phyloP scores from a whole-genome alignment of 371 early-diverging fungal genomes.

The Dentiscutata heterogama region DNA sequence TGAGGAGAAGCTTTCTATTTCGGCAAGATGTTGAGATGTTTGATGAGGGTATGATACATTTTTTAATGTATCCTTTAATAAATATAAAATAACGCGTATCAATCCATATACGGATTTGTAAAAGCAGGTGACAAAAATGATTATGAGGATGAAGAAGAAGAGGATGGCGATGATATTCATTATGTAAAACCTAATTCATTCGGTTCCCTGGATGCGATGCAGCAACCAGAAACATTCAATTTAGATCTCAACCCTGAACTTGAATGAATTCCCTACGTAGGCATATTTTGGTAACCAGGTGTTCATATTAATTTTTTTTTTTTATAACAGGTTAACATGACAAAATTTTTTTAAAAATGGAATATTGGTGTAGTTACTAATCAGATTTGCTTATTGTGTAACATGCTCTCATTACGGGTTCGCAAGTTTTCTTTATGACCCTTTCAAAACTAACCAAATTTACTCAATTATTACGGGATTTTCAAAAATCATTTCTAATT shows the following conservation, averaged over 20 bases:
- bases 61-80: not conserved
- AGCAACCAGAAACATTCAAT: not conserved
- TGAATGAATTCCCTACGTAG: not conserved
- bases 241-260: slow-evolving; percentile 39
- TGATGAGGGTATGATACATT: not conserved
- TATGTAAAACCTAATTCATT: not conserved
- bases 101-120: not conserved
- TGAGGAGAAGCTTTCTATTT: slow-evolving; percentile 32
- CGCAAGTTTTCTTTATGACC: too few relatives aligned
- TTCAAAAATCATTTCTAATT: too few relatives aligned
- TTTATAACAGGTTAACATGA: too few relatives aligned
- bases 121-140: not conserved
- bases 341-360: too few relatives aligned
- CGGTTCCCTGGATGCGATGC: not conserved
- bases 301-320: too few relatives aligned
- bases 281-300: too few relatives aligned
- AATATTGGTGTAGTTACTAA: too few relatives aligned
- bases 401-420: too few relatives aligned
- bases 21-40: slow-evolving; percentile 7
- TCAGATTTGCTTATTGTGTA: too few relatives aligned
- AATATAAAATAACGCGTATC: not conserved
- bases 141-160: not conserved
- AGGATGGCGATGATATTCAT: not conserved
- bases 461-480: too few relatives aligned
- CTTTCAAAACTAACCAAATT: too few relatives aligned